Conservation (phyloP, 2,329 filamentous ascomycete species). For the Fonsecaea monophora region DNA sequence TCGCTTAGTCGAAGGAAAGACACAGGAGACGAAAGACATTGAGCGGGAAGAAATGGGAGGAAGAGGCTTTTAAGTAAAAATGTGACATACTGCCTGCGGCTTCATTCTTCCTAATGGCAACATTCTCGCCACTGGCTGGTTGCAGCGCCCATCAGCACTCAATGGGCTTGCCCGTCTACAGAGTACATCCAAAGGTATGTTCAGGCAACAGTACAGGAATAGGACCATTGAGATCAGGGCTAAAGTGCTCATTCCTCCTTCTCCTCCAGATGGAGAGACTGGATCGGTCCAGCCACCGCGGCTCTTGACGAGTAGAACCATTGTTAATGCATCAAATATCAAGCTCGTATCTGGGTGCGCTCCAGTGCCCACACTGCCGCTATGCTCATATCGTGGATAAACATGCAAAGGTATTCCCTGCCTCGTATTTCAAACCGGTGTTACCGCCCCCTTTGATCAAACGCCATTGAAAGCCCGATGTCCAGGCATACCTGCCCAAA, state of each 20-base stretch:
- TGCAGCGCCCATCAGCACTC: slow-evolving; percentile 3
- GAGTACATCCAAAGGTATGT: neutral
- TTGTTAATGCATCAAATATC: slow-evolving; percentile 12
- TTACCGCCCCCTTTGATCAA: slow-evolving; percentile 4
- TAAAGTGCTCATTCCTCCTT: slow-evolving; percentile 6
- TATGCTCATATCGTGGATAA: slow-evolving; percentile 32
- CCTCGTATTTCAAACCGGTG: slow-evolving; percentile 22
- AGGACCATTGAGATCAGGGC: neutral
- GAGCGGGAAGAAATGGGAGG: neutral
- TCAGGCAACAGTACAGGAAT: slow-evolving; percentile 8
- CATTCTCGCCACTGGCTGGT: slow-evolving; percentile 5
- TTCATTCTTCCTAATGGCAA: neutral
- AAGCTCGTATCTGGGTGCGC: slow-evolving; percentile 24
- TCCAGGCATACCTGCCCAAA: slow-evolving; percentile 19
- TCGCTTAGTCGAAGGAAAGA: neutral
- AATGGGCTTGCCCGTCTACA: neutral
- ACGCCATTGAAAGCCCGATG: slow-evolving; percentile 27
- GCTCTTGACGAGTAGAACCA: slow-evolving; percentile 16
- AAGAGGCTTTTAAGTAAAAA: slow-evolving; percentile 1
- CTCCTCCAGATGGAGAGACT: slow-evolving; percentile 1
- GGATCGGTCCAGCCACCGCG: slow-evolving; percentile 6
- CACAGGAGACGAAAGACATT: neutral
- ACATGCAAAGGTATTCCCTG: slow-evolving; percentile 31
- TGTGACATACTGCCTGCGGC: neutral
- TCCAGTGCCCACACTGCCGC: slow-evolving; percentile 23